Evolutionary conservation across 1,284 basidiomycete genomes (phyloP).

Genomic region (Mycena citricolor): DNA sequence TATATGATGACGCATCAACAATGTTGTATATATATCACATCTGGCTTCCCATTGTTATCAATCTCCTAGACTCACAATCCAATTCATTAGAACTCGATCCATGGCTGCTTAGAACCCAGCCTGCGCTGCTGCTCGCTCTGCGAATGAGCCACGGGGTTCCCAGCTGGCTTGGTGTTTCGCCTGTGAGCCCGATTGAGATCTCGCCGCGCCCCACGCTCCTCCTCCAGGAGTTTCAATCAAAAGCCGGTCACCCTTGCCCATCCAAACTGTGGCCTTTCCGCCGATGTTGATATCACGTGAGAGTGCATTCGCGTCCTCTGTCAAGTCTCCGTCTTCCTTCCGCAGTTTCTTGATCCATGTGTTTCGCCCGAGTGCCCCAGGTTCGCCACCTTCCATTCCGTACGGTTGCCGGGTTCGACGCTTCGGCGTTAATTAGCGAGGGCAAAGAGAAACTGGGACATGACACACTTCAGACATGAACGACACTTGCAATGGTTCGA

Average conservation of each 20-base stretch:
- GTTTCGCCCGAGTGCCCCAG: slow-evolving; percentile 79
- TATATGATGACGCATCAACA: too few species aligned
- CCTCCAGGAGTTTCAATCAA: slow-evolving; percentile 91
- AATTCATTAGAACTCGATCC: too few species aligned
- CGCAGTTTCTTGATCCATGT: slow-evolving; percentile 85
- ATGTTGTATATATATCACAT: too few species aligned
- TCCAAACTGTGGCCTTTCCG: slow-evolving; percentile 86
- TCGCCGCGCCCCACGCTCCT: slow-evolving; percentile 79
- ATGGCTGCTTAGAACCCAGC: slow-evolving; percentile 64
- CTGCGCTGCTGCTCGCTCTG: slow-evolving; percentile 69
- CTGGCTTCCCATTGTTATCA: too few species aligned
- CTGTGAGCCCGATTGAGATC: slow-evolving; percentile 33
- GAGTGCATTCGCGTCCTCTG: slow-evolving; percentile 32
- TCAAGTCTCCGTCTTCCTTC: slow-evolving; percentile 66
- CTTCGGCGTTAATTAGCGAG: slow-evolving; percentile 37
- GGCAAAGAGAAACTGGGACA: slow-evolving; percentile 1
- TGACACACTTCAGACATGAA: slow-evolving; percentile 55
- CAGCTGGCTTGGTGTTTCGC: slow-evolving; percentile 48
- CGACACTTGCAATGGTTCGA: slow-evolving; percentile 83
- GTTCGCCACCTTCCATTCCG: slow-evolving; percentile 84
- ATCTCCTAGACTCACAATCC: too few species aligned
- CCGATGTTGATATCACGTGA: slow-evolving; percentile 84
- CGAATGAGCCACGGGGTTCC: slow-evolving; percentile 74
- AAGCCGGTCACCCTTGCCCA: slow-evolving; percentile 82
- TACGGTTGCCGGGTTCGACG: slow-evolving; percentile 88